Base-by-base conservation (phyloP, 2,329 filamentous ascomycete species). In the Arthrobotrys pseudoclavata region DNA sequence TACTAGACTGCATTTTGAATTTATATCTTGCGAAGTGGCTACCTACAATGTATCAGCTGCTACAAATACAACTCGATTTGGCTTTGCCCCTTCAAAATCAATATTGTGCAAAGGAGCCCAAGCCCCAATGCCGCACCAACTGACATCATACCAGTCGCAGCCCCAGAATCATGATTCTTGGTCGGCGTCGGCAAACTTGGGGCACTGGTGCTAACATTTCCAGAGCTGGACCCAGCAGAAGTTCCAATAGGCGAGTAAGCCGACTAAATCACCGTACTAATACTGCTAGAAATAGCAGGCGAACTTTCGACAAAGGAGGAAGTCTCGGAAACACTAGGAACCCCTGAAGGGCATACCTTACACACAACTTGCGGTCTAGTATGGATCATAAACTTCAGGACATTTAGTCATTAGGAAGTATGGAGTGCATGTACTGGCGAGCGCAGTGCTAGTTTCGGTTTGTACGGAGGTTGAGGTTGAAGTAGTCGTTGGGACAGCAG, bases 311-410 rank as follows among this genome's bases (percentile, higher is more conserved):
- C 6, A 31, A n/a, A n/a, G n/a, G n/a, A n/a, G n/a, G 53, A 26
- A 13, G 31, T 40, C 31, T 24, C 20, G 12, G 53, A 22, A 42
- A 24, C n/a, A 31, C 4, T 26, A 31, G 13, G 20, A 40, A 6
- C 12, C 6, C 9, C 20, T n/a, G 42, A 22, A 53, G 20, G n/a
- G 42, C 42, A 42, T 4, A 53, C 42, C 18, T 47, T 63, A 29
- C 67, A 70, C 7, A 70, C 60, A 4, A 70, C 67, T n/a, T 70
- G 67, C 4, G 61, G 53, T 5, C 67, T 29, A 13, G 67, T 70
- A 47, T 29, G 67, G 67, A 37, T 70, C 67, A 18, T 70, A 70
- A 12, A 63, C 67, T 63, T 62, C 5, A 13, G 67, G 67, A 20
- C 67, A 70, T 3, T 55, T 52, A 13, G 42, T 53, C 55, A 70